Conservation (phyloP, 2,329 filamentous ascomycete genomes). For the Aspergillus fumigatus region DNA sequence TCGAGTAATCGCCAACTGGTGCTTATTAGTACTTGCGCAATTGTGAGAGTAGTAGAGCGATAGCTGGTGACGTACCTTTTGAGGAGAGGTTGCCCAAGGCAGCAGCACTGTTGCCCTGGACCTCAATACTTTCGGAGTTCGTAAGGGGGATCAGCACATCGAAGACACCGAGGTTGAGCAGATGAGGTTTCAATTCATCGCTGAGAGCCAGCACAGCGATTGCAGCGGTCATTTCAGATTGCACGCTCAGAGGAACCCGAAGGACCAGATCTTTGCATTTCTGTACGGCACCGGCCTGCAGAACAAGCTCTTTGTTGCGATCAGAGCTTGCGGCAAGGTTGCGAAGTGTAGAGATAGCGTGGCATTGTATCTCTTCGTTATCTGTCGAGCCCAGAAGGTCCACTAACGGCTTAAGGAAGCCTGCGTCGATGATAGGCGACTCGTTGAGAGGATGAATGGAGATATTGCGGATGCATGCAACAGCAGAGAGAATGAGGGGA, state of each 20-base stretch:
- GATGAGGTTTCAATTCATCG: conserved; percentile 88
- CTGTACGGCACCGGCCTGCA: conserved; percentile 93
- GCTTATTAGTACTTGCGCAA: conserved; percentile 19
- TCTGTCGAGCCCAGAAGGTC: conserved; percentile 92
- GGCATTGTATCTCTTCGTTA: conserved; percentile 98
- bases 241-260: conserved; percentile 86
- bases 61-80: conserved; percentile 63
- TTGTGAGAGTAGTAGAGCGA: neutral
- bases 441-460: conserved; percentile 98
- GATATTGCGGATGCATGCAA: conserved; percentile 97
- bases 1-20: conserved; percentile 88
- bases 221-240: conserved; percentile 99
- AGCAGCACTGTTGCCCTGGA: conserved; percentile 96
- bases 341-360: conserved; percentile 92
- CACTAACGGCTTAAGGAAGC: conserved; percentile 89
- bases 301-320: conserved; percentile 93
- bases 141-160: conserved; percentile 94
- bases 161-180: conserved; percentile 89
- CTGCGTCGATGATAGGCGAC: conserved; percentile 96
- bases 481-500: conserved; percentile 90
- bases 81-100: conserved; percentile 93
- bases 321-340: conserved; percentile 96
- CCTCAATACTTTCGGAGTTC: conserved; percentile 91
- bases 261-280: conserved; percentile 98
- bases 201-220: conserved; percentile 94